A percentile compares a stretch with the other conserved stretches of the same genome.
Conservation (phyloP, 2,329 filamentous ascomycete genomes). For the Graphilbum ipis-grandicollis region DNA sequence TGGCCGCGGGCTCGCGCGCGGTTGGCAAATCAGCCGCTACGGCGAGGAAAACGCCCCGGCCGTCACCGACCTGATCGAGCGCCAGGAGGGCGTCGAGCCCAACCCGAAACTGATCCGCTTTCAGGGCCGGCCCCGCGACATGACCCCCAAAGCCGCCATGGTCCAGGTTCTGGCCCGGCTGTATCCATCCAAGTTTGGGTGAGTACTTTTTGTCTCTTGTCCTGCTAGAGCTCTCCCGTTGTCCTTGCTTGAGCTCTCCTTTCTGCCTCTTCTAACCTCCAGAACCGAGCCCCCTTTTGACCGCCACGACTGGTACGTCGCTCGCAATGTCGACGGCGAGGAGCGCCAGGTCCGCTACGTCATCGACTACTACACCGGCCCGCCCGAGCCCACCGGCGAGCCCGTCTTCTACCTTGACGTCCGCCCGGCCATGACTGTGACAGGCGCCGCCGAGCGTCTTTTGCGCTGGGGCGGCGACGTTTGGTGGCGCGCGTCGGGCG, state of each 20-base stretch:
- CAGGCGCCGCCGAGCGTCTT: constrained; percentile 61
- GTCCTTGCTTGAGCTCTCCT: neutral
- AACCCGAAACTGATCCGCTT: constrained; percentile 65
- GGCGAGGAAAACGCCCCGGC: constrained; percentile 46
- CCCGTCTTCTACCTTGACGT: constrained; percentile 95
- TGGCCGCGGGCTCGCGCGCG: constrained; percentile 49
- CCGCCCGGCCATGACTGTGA: constrained; percentile 70
- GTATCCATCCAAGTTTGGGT: constrained; percentile 68
- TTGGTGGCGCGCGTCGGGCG: constrained; percentile 81
- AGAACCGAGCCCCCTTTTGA: constrained; percentile 82
- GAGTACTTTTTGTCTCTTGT: constrained; percentile 15
- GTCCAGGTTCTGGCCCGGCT: constrained; percentile 62
- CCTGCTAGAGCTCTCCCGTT: neutral
- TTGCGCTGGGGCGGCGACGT: constrained; percentile 85
- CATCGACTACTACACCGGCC: constrained; percentile 88
- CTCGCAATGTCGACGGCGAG: constrained; percentile 49
- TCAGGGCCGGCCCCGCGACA: constrained; percentile 72
- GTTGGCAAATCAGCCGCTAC: constrained; percentile 55
- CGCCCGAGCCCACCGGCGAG: constrained; percentile 67
- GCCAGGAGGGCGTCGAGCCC: constrained; percentile 23
- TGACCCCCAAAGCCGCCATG: constrained; percentile 82
- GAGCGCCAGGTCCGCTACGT: constrained; percentile 75
- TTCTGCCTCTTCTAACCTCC: constrained; percentile 1
- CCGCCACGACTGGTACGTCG: constrained; percentile 91
- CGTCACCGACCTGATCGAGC: constrained; percentile 19